A percentile compares a stretch with the other conserved stretches of the same genome.
phyloP scores from a whole-genome alignment of 164 flowering plant genomes.

The Akebia trifoliata region DNA sequence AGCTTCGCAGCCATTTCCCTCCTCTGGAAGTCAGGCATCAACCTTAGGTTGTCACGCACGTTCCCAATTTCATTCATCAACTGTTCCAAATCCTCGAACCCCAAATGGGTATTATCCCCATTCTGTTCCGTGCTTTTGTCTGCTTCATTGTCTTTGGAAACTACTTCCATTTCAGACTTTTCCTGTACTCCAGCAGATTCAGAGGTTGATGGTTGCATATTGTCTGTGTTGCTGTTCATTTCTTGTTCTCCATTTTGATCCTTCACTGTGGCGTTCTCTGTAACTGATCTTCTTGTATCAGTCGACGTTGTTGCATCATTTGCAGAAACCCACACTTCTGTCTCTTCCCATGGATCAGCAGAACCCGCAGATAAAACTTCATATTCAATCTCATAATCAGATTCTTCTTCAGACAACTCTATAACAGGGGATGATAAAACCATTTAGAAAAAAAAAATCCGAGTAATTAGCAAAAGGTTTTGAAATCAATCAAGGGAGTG shows the following conservation, averaged over 20 bases:
- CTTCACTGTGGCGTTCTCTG: constrained; percentile 12
- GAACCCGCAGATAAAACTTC: constrained; percentile 75
- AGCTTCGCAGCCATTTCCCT: constrained; percentile 89
- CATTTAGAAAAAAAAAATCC: neutral
- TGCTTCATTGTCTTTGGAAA: constrained; percentile 5
- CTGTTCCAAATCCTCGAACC: constrained; percentile 69
- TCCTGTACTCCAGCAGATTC: constrained; percentile 17
- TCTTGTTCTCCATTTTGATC: constrained; percentile 16
- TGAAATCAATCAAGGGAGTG: neutral
- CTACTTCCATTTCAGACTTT: constrained; percentile 19
- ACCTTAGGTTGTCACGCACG: constrained; percentile 64
- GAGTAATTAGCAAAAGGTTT: neutral
- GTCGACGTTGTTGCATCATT: constrained; percentile 19
- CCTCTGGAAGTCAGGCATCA: constrained; percentile 92
- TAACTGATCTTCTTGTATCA: constrained; percentile 8
- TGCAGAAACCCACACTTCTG: constrained; percentile 60
- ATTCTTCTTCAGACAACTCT: constrained; percentile 77
- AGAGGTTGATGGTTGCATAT: constrained; percentile 32
- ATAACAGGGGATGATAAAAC: constrained; percentile 12
- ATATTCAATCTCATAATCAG: constrained; percentile 76
- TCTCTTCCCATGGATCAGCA: constrained; percentile 76
- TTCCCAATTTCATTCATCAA: constrained; percentile 86
- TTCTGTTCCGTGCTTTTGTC: constrained; percentile 22
- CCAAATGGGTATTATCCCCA: constrained; percentile 29
- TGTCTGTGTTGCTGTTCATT: constrained; percentile 8